These are phyloP conservation scores for Trichoderma koningiopsis DNA, from an alignment of 2,329 filamentous ascomycete species.

Conservation along the genomic window DNA sequence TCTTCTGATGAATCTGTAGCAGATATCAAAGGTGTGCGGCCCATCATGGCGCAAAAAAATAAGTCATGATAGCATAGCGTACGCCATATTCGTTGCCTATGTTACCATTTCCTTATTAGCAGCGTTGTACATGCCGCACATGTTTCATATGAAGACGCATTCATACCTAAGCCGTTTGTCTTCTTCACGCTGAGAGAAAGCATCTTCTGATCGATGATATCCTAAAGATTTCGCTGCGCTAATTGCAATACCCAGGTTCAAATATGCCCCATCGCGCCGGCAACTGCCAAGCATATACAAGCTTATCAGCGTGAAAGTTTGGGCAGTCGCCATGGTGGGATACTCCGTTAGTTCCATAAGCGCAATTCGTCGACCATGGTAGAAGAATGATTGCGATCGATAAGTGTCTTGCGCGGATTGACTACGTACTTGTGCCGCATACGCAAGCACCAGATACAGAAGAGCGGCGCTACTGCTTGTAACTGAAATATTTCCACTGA, in stretches of 20 bases:
- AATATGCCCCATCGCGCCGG: conserved; percentile 1
- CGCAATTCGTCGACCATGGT: conserved; percentile 8
- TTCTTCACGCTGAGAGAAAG: neutral
- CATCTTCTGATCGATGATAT: neutral
- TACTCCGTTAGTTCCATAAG: neutral
- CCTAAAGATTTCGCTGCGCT: conserved; percentile 3
- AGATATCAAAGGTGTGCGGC: neutral
- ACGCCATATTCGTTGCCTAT: conserved; percentile 2
- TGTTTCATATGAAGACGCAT: neutral
- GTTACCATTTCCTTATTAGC: neutral
- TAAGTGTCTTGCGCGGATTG: neutral
- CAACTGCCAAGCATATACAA: conserved; percentile 5
- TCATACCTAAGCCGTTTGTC: neutral
- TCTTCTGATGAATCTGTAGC: neutral
- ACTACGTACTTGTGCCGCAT: neutral
- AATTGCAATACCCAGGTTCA: conserved; percentile 6
- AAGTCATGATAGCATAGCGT: conserved; percentile 6
- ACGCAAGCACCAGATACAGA: conserved; percentile 3
- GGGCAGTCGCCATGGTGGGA: neutral
- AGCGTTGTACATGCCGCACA: too few relatives aligned
- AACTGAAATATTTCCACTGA: neutral
- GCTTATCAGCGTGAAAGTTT: neutral
- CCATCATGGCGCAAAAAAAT: conserved; percentile 3
- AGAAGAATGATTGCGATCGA: conserved; percentile 12
- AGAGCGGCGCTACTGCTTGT: neutral